phyloP scores from a whole-genome alignment of 345 rosid species.

The Syzygium aromaticum region DNA sequence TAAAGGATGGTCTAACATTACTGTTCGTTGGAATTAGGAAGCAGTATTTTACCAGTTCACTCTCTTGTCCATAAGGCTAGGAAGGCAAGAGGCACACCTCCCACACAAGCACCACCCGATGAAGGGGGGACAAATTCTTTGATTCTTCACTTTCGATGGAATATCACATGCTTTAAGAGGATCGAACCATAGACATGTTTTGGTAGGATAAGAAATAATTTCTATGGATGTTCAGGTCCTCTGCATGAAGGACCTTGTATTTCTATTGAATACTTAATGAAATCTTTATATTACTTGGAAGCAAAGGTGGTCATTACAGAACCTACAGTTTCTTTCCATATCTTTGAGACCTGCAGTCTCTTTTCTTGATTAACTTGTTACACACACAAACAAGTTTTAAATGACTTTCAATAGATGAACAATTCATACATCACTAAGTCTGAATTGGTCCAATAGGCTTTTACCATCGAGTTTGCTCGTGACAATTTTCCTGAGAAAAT shows the following conservation, averaged over 20 bases:
- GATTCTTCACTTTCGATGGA: background rate
- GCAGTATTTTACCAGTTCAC: background rate
- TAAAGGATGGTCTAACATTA: background rate
- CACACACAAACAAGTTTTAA: background rate
- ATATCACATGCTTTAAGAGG: background rate
- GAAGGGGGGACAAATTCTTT: background rate
- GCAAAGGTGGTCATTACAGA: background rate
- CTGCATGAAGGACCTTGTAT: background rate
- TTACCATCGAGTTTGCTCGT: slow-evolving; percentile 29
- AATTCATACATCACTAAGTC: background rate
- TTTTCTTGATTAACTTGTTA: background rate
- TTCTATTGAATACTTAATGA: background rate
- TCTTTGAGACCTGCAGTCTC: background rate
- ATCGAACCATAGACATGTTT: background rate
- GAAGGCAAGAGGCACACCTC: background rate
- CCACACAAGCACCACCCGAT: background rate
- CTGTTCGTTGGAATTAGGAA: background rate
- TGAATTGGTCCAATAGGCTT: slow-evolving; percentile 11
- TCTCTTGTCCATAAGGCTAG: background rate
- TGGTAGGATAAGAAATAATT: background rate
- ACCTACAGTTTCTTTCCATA: background rate
- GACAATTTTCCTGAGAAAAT: slow-evolving; percentile 1
- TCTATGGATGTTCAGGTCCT: background rate
- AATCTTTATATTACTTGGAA: background rate
- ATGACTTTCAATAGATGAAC: background rate